Evolutionary conservation across 495 filamentous ascomycete genomes (phyloP), one percentile per base, ranked within the genome.

Genomic region (Tirmania nivea): DNA sequence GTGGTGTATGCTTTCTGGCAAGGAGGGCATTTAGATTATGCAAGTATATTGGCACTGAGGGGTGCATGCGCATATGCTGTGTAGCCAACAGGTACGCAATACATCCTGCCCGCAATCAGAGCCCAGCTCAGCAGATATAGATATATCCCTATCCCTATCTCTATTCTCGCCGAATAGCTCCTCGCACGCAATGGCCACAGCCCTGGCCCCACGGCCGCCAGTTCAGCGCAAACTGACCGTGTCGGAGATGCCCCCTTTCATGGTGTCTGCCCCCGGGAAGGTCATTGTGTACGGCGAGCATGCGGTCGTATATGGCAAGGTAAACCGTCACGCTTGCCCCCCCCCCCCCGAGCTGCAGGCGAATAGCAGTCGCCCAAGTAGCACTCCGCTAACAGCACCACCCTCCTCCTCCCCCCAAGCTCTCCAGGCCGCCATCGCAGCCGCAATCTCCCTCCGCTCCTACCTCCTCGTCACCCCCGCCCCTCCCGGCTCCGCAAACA

Each of bases 211-310:
- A 6, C 39, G 48, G 48, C 6, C 14, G 6, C 67, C 61, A 35
- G 67, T 21, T 50, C 59, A 59, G 51, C 62, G 62, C 21, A 54
- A 52, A 45, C 53, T 56, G 7, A 63, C 62, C 10, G 48, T 51
- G 35, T 61, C 61, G 14, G 56, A 62, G 71, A 75, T 87, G 69
- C 87, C 89, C 6, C 70, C 88, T 48, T 97, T 96, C 59, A 93
- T 96, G 83, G 88, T 94, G 53, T 96, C 90, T 8, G 88, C 90
- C 12, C 90, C 90, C 11, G 90, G 88, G 35, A 97, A 97, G 67
- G 89, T 93, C 61, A 96, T 97, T 64, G 84, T 94, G 16, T 94
- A 83, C 67, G 90, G 90, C 52, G 90, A 97, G 65, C 90, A 97
- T 70, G 84, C 90, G 10, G 90, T 94, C 2, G 90, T 97, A 10